Conservation (phyloP, 2,329 filamentous ascomycete genomes). For the Fusarium lateritium region DNA sequence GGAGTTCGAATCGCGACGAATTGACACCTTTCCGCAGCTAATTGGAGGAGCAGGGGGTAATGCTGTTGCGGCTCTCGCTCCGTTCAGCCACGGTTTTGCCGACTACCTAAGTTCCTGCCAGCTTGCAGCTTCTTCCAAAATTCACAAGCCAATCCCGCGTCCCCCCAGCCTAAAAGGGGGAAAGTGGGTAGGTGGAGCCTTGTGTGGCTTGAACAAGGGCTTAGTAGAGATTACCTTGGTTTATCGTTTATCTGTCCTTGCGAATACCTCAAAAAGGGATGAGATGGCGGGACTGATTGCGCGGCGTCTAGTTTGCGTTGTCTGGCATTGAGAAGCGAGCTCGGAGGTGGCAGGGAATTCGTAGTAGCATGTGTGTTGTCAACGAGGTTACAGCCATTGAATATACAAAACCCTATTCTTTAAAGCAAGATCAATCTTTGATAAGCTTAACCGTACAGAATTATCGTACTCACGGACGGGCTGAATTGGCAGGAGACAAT, state of each 20-base stretch:
- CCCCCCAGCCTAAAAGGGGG: conserved; percentile 39
- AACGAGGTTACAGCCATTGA: not conserved
- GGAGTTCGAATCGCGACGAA: conserved; percentile 44
- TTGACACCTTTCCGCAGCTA: conserved; percentile 52
- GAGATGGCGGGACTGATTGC: conserved; percentile 44
- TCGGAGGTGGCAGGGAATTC: not conserved
- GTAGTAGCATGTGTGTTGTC: not conserved
- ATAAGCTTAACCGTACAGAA: conserved; percentile 16
- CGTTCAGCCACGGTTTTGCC: conserved; percentile 45
- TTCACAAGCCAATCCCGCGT: conserved; percentile 41
- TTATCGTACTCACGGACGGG: not conserved
- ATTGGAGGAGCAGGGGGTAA: conserved; percentile 27
- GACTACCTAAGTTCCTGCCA: conserved; percentile 35
- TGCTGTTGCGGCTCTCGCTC: conserved; percentile 25
- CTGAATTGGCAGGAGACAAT: too few relatives aligned
- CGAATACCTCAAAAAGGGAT: conserved; percentile 43
- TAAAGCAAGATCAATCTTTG: not conserved
- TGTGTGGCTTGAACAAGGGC: conserved; percentile 37
- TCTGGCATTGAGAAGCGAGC: conserved; percentile 24
- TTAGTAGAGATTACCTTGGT: conserved; percentile 21
- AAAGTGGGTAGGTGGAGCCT: conserved; percentile 29
- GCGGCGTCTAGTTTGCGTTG: conserved; percentile 22
- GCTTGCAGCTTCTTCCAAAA: conserved; percentile 35
- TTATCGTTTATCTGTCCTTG: conserved; percentile 44
- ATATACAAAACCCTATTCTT: not conserved